These are phyloP conservation scores for Chaetomium globosum DNA, from an alignment of 2,329 filamentous ascomycete genomes.

Conservation along the genomic window DNA sequence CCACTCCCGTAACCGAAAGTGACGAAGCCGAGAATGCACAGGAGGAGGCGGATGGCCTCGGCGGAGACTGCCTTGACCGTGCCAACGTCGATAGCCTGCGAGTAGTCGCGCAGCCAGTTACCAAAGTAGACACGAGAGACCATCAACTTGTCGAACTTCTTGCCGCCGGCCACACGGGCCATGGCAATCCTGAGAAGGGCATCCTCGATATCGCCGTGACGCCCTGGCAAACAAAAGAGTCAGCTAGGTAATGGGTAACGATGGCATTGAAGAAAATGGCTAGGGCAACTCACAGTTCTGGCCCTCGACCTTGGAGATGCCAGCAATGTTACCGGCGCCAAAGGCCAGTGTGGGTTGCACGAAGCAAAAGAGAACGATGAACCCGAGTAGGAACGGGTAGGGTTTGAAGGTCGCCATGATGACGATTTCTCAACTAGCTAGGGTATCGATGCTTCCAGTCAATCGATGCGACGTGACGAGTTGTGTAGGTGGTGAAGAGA, in stretches of 20 bases:
- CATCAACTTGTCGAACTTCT: conserved; percentile 86
- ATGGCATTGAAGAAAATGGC: neutral
- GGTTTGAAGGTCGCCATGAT: conserved; percentile 55
- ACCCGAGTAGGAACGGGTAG: conserved; percentile 55
- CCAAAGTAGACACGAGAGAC: conserved; percentile 93
- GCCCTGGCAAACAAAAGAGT: conserved; percentile 54
- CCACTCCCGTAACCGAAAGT: conserved; percentile 81
- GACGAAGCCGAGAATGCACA: conserved; percentile 89
- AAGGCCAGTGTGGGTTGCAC: conserved; percentile 73
- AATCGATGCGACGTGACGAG: conserved; percentile 15
- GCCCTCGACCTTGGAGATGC: conserved; percentile 77
- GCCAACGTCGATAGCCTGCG: conserved; percentile 89
- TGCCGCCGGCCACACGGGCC: conserved; percentile 63
- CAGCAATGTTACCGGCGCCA: conserved; percentile 85
- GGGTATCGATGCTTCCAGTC: conserved; percentile 2
- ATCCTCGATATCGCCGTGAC: conserved; percentile 92
- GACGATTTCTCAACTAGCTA: conserved; percentile 22
- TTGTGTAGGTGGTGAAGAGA: neutral
- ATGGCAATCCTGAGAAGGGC: conserved; percentile 72
- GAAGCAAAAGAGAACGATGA: conserved; percentile 66
- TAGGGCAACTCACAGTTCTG: conserved; percentile 66
- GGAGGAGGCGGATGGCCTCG: conserved; percentile 84
- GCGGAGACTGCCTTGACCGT: conserved; percentile 88
- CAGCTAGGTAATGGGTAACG: conserved; percentile 24
- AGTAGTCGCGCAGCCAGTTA: conserved; percentile 93